Conservation (phyloP, 768 basidiomycete species). For the Tricholoma terreum region DNA sequence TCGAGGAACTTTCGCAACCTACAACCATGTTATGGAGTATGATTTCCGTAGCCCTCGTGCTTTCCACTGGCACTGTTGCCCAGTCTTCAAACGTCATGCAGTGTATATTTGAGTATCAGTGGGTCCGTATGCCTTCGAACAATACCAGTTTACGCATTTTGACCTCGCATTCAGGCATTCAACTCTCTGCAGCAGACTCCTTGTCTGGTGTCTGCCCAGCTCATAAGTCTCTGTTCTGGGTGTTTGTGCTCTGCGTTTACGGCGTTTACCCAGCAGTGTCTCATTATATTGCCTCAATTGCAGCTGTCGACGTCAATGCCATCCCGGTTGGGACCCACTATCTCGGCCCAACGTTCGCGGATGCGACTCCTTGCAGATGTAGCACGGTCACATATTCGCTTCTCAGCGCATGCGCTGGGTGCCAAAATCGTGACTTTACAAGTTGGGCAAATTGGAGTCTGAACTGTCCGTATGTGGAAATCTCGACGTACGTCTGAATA, state of each 20-base stretch:
- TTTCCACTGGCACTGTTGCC: slow-evolving; percentile 8
- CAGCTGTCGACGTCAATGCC: slow-evolving; percentile 37
- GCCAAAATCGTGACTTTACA: slow-evolving; percentile 45
- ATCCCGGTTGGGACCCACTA: slow-evolving; percentile 42
- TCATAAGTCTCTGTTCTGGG: slow-evolving; percentile 39
- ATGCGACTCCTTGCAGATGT: slow-evolving; percentile 47
- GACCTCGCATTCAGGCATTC: slow-evolving; percentile 26
- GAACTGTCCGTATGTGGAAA: slow-evolving; percentile 34
- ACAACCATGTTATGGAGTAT: slow-evolving; percentile 4
- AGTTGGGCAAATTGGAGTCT: slow-evolving; percentile 37
- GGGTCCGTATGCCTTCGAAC: slow-evolving; percentile 25
- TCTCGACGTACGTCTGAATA: slow-evolving; percentile 26
- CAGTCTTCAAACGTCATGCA: slow-evolving; percentile 37
- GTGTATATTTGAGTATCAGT: slow-evolving; percentile 34
- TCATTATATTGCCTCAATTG: neutral
- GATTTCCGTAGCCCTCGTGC: neutral
- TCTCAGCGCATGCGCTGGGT: slow-evolving; percentile 57
- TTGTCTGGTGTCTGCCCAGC: slow-evolving; percentile 47
- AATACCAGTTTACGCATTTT: neutral
- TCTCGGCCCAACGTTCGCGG: slow-evolving; percentile 31
- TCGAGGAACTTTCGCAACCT: neutral
- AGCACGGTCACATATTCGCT: slow-evolving; percentile 56
- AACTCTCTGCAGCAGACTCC: slow-evolving; percentile 46
- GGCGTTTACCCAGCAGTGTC: neutral
- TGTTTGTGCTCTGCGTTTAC: slow-evolving; percentile 23